A percentile compares a stretch with the other conserved stretches of the same genome.
Conservation (phyloP, 352 stramenopile genomes). For the Pythium chondricola region DNA sequence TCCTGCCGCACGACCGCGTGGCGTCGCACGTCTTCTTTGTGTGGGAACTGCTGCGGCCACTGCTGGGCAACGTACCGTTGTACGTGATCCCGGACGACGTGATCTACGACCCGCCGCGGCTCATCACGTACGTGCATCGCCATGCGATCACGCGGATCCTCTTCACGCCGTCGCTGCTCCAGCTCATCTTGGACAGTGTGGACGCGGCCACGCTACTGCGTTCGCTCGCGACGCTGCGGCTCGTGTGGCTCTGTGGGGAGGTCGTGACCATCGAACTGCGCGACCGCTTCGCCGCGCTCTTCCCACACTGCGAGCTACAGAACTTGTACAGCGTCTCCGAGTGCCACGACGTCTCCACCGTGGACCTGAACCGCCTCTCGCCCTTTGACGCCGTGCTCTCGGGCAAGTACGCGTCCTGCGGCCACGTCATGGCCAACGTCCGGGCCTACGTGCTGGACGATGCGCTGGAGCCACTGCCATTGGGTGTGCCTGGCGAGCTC, state of each 20-base stretch:
- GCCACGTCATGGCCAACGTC: conserved; percentile 82
- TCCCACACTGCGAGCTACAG: conserved; percentile 81
- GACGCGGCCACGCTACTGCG: conserved; percentile 40
- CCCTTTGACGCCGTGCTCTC: conserved; percentile 65
- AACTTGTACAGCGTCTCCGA: conserved; percentile 94
- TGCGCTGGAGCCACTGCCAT: conserved; percentile 43
- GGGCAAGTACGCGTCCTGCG: conserved; percentile 86
- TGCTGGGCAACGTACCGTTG: conserved; percentile 85
- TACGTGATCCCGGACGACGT: conserved; percentile 90
- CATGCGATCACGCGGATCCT: conserved; percentile 88
- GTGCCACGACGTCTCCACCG: conserved; percentile 89
- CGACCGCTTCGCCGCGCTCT: conserved; percentile 76
- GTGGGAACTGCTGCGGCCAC: conserved; percentile 89
- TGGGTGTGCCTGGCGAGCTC: conserved; percentile 70
- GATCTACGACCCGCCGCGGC: conserved; percentile 86
- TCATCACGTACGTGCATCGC: conserved; percentile 72
- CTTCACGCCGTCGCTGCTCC: conserved; percentile 90
- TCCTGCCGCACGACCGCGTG: conserved; percentile 69
- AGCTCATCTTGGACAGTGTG: conserved; percentile 81
- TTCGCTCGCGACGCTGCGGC: conserved; percentile 66
- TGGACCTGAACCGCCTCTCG: conserved; percentile 70
- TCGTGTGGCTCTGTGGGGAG: conserved; percentile 91
- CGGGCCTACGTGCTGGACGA: conserved; percentile 76
- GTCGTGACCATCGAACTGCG: conserved; percentile 89
- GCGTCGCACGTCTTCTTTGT: conserved; percentile 95